Percentiles rank a stretch among this genome's conserved stretches.
Evolutionary conservation across 2,329 filamentous ascomycete species (phyloP).

Genomic region (Arthrobotrys conoides): DNA sequence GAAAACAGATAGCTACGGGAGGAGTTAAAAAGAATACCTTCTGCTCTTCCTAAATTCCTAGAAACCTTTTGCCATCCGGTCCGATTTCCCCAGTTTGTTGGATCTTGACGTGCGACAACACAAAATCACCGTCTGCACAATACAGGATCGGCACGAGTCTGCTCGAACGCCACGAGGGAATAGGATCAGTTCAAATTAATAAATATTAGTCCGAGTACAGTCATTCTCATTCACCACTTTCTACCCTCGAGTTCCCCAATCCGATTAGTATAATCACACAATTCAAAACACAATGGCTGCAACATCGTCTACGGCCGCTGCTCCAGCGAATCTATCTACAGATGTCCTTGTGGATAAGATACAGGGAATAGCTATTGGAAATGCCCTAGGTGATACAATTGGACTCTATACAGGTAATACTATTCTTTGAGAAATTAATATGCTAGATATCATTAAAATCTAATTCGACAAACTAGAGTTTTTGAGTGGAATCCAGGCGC

Average conservation of each 20-base stretch:
- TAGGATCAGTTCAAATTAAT: neutral
- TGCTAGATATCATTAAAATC: neutral
- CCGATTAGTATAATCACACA: neutral
- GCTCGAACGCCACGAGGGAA: neutral
- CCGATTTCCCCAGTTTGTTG: constrained; percentile 22
- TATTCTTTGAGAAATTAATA: neutral
- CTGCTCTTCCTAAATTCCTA: neutral
- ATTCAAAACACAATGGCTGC: constrained; percentile 30
- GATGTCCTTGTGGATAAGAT: constrained; percentile 66
- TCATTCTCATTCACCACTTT: no score
- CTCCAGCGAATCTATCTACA: constrained; percentile 65
- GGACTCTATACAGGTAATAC: constrained; percentile 70
- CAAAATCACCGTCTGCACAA: neutral
- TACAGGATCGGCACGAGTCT: neutral
- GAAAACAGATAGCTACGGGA: neutral
- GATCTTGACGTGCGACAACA: neutral
- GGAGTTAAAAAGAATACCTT: neutral
- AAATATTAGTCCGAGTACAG: neutral
- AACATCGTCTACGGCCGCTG: constrained; percentile 59
- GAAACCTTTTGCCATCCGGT: neutral
- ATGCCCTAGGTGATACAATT: constrained; percentile 72
- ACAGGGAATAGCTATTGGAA: constrained; percentile 70
- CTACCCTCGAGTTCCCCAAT: no score
- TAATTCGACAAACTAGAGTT: constrained; percentile 67
- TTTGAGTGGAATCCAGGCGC: constrained; percentile 66